Conservation (phyloP, 345 rosid species). For the Combretum micranthum region DNA sequence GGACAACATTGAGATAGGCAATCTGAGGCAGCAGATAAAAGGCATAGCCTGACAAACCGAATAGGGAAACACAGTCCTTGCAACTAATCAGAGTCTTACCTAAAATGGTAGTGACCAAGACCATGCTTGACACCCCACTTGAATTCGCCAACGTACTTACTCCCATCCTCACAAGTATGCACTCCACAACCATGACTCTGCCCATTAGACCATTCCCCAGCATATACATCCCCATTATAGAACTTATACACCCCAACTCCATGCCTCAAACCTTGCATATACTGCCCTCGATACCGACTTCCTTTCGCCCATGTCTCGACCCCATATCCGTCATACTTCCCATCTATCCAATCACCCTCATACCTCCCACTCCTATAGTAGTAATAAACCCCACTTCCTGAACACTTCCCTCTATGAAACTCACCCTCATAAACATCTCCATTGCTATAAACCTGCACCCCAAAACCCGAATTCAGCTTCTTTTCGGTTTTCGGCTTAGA, state of each 20-base stretch:
- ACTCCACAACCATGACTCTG: conserved; percentile 84
- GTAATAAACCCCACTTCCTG: conserved; percentile 79
- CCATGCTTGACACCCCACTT: conserved; percentile 95
- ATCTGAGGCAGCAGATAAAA: background rate
- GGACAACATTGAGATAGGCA: no score
- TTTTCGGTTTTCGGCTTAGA: conserved; percentile 50
- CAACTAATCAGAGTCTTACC: conserved; percentile 26
- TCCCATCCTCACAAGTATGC: conserved; percentile 75
- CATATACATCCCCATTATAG: conserved; percentile 77
- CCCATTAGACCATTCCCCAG: conserved; percentile 88
- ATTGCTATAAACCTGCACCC: conserved; percentile 62
- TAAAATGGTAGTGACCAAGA: conserved; percentile 78
- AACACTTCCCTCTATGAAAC: conserved; percentile 65
- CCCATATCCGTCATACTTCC: conserved; percentile 76
- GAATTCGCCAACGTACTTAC: conserved; percentile 70
- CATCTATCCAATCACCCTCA: conserved; percentile 86
- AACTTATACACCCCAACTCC: conserved; percentile 74
- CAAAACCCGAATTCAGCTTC: conserved; percentile 48
- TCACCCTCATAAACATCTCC: conserved; percentile 88
- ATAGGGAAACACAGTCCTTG: background rate
- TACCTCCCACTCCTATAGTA: conserved; percentile 65
- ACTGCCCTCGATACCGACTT: conserved; percentile 75
- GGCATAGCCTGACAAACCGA: background rate
- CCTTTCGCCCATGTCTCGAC: conserved; percentile 90
- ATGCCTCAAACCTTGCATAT: conserved; percentile 79